phyloP scores from a whole-genome alignment of 345 rosid genomes.

The Rhodamnia rubescens region DNA sequence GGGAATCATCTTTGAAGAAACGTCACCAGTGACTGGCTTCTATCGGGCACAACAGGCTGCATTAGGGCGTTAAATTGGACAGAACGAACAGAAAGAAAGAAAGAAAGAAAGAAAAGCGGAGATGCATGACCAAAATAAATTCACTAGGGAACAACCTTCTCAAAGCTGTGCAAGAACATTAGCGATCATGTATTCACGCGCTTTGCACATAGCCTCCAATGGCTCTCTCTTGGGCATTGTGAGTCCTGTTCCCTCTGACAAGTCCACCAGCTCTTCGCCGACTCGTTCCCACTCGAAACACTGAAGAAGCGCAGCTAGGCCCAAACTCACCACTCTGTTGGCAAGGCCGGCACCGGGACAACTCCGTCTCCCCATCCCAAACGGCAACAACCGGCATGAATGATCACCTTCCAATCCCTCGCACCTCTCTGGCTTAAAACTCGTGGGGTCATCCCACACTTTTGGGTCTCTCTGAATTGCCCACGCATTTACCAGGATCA shows the following conservation, averaged over 20 bases:
- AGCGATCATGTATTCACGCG: background rate
- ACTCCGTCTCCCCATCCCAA: conserved; percentile 46
- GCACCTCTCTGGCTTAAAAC: conserved; percentile 11
- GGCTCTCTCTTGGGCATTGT: conserved; percentile 36
- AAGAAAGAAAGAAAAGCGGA: background rate
- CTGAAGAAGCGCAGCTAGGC: conserved; percentile 34
- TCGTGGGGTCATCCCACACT: conserved; percentile 3
- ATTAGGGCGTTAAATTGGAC: background rate
- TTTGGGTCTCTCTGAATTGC: conserved; percentile 6
- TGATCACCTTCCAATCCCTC: conserved; percentile 4
- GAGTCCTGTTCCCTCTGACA: conserved; percentile 36
- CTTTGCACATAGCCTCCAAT: conserved; percentile 21
- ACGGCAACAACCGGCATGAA: conserved; percentile 18
- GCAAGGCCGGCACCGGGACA: conserved; percentile 48
- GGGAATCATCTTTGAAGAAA: background rate
- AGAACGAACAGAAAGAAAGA: too few relatives aligned
- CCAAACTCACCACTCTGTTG: conserved; percentile 13
- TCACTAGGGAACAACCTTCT: background rate
- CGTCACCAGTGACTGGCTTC: background rate
- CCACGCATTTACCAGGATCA: conserved; percentile 8
- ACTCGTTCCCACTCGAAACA: conserved; percentile 50
- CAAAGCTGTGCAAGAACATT: background rate
- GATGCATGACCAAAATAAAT: background rate
- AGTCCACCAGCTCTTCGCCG: conserved; percentile 23
- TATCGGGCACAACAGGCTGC: background rate